phyloP scores from a whole-genome alignment of 805 yeast species.

The Candida pseudoglaebosa region DNA sequence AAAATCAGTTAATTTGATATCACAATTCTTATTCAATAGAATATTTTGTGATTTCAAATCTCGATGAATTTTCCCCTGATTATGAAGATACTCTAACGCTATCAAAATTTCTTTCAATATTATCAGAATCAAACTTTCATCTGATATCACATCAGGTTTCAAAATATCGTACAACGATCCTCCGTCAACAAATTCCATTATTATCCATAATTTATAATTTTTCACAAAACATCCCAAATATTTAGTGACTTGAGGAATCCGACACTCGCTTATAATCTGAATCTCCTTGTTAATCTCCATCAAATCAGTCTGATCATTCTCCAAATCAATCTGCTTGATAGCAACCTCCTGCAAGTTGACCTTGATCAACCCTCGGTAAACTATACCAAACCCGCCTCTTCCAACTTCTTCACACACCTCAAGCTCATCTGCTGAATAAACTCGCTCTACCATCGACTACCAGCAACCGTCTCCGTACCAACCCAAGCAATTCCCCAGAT shows the following conservation, averaged over 20 bases:
- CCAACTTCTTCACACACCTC: slow-evolving; percentile 57
- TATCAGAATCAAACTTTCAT: slow-evolving; percentile 46
- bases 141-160: slow-evolving; percentile 55
- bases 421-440: slow-evolving; percentile 34
- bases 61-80: slow-evolving; percentile 71
- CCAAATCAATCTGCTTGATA: slow-evolving; percentile 67
- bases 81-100: slow-evolving; percentile 66
- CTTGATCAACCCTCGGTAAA: slow-evolving; percentile 57
- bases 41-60: slow-evolving; percentile 43
- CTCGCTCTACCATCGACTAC: slow-evolving; percentile 10
- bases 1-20: slow-evolving; percentile 42
- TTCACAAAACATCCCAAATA: slow-evolving; percentile 71
- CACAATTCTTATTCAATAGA: slow-evolving; percentile 32
- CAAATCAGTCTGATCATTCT: slow-evolving; percentile 58
- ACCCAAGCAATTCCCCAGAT: no score
- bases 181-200: slow-evolving; percentile 79
- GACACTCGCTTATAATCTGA: slow-evolving; percentile 62
- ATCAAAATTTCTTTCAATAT: slow-evolving; percentile 52
- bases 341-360: slow-evolving; percentile 46
- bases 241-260: slow-evolving; percentile 56
- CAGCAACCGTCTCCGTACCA: background rate
- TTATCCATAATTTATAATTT: slow-evolving; percentile 69
- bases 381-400: slow-evolving; percentile 76
- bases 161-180: slow-evolving; percentile 70
- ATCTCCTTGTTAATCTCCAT: slow-evolving; percentile 73